These are phyloP conservation scores for Agrocybe pediades DNA, from an alignment of 768 basidiomycete genomes.

Conservation along the genomic window DNA sequence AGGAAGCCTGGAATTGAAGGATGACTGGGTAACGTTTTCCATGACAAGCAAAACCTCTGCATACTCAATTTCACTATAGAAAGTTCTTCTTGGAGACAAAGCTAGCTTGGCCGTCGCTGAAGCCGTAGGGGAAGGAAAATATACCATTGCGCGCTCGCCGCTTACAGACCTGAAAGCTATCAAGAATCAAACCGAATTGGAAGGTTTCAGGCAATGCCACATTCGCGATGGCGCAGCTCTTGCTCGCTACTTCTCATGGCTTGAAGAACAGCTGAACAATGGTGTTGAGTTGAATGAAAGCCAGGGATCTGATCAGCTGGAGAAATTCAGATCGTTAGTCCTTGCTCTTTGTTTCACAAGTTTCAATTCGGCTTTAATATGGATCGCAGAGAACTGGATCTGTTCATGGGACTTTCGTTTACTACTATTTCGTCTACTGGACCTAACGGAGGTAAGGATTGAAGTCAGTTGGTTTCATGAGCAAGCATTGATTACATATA, in stretches of 20 bases:
- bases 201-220: conserved; percentile 88
- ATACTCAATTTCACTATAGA: conserved; percentile 35
- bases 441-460: conserved; percentile 75
- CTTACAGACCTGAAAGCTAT: conserved; percentile 79
- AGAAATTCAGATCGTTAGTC: conserved; percentile 81
- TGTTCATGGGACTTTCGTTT: conserved; percentile 90
- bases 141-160: conserved; percentile 66
- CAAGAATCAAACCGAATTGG: conserved; percentile 80
- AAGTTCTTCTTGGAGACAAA: conserved; percentile 75
- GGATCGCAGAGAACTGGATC: conserved; percentile 60
- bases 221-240: conserved; percentile 90
- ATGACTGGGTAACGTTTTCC: conserved; percentile 30
- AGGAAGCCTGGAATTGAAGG: conserved; percentile 30
- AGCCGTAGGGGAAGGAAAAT: conserved; percentile 72
- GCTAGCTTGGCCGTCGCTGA: conserved; percentile 82
- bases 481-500: conserved; percentile 21
- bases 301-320: conserved; percentile 77
- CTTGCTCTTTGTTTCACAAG: background rate
- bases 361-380: background rate
- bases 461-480: background rate
- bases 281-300: conserved; percentile 73
- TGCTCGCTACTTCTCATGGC: conserved; percentile 90
- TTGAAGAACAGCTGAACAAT: conserved; percentile 77
- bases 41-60: background rate
- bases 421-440: conserved; percentile 91